Percentiles rank a stretch among this genome's conserved stretches.
phyloP scores from a whole-genome alignment of 768 basidiomycete genomes.

The Calocybe cyanea region DNA sequence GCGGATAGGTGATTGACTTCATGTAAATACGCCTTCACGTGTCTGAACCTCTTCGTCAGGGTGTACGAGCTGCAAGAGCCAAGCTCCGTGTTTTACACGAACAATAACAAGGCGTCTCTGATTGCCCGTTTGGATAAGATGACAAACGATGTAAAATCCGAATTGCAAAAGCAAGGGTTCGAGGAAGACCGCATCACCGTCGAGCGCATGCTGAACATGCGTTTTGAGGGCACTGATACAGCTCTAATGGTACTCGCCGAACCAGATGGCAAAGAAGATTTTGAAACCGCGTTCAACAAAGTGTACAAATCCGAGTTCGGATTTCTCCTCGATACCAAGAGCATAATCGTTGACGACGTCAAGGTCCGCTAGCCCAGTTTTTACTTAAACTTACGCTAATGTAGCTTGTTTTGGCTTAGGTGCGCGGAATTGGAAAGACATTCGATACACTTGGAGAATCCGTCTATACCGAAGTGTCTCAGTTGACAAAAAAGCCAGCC shows the following conservation, averaged over 20 bases:
- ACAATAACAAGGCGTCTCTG: constrained; percentile 51
- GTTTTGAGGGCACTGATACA: constrained; percentile 92
- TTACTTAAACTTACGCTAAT: background rate
- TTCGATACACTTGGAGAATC: constrained; percentile 78
- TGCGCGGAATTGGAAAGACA: constrained; percentile 89
- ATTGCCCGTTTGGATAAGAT: constrained; percentile 67
- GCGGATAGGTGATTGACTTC: constrained; percentile 56
- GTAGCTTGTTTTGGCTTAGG: constrained; percentile 33
- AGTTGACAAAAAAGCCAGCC: constrained; percentile 39
- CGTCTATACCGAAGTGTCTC: constrained; percentile 70
- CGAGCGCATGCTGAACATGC: constrained; percentile 88
- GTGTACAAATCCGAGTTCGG: constrained; percentile 88
- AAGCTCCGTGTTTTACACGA: constrained; percentile 72
- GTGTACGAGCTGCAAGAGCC: constrained; percentile 90
- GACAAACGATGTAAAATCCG: constrained; percentile 53
- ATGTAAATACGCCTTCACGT: background rate
- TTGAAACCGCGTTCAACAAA: constrained; percentile 73
- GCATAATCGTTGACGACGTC: constrained; percentile 86
- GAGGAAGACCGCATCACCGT: constrained; percentile 63
- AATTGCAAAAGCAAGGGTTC: constrained; percentile 82
- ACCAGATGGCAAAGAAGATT: constrained; percentile 63
- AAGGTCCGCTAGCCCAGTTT: constrained; percentile 46
- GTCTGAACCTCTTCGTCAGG: constrained; percentile 30
- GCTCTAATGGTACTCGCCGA: constrained; percentile 81
- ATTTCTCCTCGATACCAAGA: constrained; percentile 82